Percentiles rank a stretch among this genome's conserved stretches.
These are phyloP conservation scores for Bryoglossum gracile DNA, from an alignment of 495 filamentous ascomycete species.

Conservation along the genomic window DNA sequence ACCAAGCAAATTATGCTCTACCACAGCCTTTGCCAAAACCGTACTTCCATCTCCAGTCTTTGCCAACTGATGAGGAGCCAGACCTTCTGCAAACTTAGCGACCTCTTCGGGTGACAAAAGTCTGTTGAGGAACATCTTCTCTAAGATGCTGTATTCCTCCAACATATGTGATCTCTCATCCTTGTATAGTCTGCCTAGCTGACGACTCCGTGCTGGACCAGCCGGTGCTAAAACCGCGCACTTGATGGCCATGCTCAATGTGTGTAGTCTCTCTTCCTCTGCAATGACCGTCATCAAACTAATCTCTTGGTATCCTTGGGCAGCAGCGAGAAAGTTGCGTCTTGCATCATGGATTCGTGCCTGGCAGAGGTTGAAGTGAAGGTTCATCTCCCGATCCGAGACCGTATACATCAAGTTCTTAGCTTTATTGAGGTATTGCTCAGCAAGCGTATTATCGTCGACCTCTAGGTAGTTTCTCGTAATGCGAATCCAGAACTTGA, in stretches of 20 bases:
- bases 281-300: slow-evolving; percentile 67
- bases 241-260: slow-evolving; percentile 80
- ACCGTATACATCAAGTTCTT: slow-evolving; percentile 84
- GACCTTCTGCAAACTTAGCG: slow-evolving; percentile 68
- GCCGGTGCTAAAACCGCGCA: slow-evolving; percentile 94
- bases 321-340: slow-evolving; percentile 84
- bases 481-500: slow-evolving; percentile 83
- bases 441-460: slow-evolving; percentile 80
- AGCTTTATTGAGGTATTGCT: slow-evolving; percentile 82
- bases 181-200: slow-evolving; percentile 80
- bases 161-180: slow-evolving; percentile 75
- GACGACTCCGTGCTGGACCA: slow-evolving; percentile 73
- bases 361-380: slow-evolving; percentile 85
- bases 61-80: slow-evolving; percentile 84
- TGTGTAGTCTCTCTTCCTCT: slow-evolving; percentile 73
- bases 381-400: slow-evolving; percentile 56
- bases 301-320: slow-evolving; percentile 78
- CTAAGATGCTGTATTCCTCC: slow-evolving; percentile 79
- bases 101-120: slow-evolving; percentile 76
- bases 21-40: slow-evolving; percentile 87
- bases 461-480: slow-evolving; percentile 91
- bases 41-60: slow-evolving; percentile 82
- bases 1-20: slow-evolving; percentile 90
- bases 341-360: slow-evolving; percentile 89
- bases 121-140: slow-evolving; percentile 96